Conservation (phyloP, 1,284 basidiomycete genomes). For the Austropuccinia psidii region DNA sequence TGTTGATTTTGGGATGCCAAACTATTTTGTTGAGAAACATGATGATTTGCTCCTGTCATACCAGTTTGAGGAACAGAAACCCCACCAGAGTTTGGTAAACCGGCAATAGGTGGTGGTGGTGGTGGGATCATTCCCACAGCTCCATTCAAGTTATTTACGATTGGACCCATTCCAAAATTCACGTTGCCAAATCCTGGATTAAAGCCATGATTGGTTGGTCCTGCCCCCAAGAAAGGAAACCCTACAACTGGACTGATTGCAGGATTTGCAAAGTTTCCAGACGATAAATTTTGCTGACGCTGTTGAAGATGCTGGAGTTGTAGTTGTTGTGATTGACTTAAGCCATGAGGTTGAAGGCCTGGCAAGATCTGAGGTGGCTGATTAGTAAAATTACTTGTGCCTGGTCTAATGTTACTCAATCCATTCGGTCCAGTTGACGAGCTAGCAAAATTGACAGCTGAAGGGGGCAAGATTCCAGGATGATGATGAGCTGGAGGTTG, state of each 20-base stretch:
- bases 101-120: not conserved
- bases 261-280: not conserved
- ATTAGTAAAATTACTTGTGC: not conserved
- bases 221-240: slow-evolving; percentile 16
- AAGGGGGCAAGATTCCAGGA: slow-evolving; percentile 3
- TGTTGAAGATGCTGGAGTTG: not conserved
- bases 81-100: not conserved
- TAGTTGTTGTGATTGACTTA: slow-evolving; percentile 14
- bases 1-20: not conserved
- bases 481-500: slow-evolving; percentile 5
- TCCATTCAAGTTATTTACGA: not conserved
- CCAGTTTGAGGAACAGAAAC: not conserved
- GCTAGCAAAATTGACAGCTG: slow-evolving; percentile 8
- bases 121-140: not conserved
- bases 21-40: not conserved
- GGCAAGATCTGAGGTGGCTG: slow-evolving; percentile 3
- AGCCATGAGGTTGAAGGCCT: slow-evolving; percentile 9
- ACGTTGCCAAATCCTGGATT: not conserved
- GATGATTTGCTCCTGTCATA: not conserved
- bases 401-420: not conserved
- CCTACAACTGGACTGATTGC: not conserved
- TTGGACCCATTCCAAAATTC: not conserved
- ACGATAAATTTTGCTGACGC: not conserved
- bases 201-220: not conserved
- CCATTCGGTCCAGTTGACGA: not conserved